These are phyloP conservation scores for Tubosaeta sp. DNA, from an alignment of 768 basidiomycete genomes.

Conservation along the genomic window DNA sequence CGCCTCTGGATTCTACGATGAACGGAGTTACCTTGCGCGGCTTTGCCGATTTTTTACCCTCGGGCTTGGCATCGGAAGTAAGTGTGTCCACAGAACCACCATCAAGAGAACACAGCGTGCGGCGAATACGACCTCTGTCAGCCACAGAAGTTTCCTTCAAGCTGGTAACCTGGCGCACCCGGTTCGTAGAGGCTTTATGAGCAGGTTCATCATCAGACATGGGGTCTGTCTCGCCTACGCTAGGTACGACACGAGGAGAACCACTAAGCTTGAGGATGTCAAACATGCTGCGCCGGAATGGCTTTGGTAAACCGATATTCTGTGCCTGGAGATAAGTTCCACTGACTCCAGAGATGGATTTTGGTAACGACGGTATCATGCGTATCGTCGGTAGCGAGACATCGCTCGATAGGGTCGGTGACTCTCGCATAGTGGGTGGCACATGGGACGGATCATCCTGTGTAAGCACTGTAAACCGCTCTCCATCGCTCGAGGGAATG, in stretches of 20 bases:
- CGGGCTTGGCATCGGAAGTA: not conserved
- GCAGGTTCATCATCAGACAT: not conserved
- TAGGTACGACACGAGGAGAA: conserved; percentile 1
- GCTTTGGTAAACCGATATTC: conserved; percentile 6
- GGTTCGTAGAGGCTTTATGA: not conserved
- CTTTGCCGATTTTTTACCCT: not conserved
- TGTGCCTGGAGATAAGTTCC: not conserved
- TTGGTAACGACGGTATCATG: not conserved
- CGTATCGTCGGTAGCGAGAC: conserved; percentile 3
- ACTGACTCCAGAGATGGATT: not conserved
- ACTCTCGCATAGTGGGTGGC: not conserved
- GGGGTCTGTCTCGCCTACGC: conserved; percentile 1
- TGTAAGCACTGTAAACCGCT: conserved; percentile 20
- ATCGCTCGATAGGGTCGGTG: not conserved
- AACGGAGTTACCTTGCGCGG: conserved; percentile 11
- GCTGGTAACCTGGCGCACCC: conserved; percentile 1
- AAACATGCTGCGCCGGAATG: conserved; percentile 21
- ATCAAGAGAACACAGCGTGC: conserved; percentile 1
- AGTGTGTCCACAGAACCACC: not conserved
- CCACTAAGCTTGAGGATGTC: conserved; percentile 18
- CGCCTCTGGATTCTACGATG: not conserved
- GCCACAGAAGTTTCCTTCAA: not conserved
- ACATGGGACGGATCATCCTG: conserved; percentile 23
- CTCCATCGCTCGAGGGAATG: conserved; percentile 21
- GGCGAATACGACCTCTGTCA: not conserved